Evolutionary conservation across 2,329 filamentous ascomycete species (phyloP), one percentile per base, ranked within the genome.

Genomic region (Penicillium sp.): DNA sequence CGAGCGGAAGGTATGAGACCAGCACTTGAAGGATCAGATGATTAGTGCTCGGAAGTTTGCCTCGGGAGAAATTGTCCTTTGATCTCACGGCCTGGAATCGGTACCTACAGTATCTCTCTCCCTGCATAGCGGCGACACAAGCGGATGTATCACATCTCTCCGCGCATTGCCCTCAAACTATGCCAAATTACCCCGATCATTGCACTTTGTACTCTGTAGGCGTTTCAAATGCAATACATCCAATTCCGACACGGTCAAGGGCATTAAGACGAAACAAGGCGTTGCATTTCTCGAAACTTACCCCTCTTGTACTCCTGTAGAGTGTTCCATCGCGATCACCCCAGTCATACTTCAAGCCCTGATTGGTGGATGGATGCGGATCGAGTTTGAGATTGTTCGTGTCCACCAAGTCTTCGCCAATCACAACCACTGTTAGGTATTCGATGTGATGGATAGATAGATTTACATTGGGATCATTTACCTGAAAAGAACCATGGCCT

Each of bases 221-320:
- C 3, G 45, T 49, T 51, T 51, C n/a, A 24, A 7, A 15, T 35
- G 22, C n/a, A 35, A 51, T 19, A 22, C 3, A 19, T 33, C 49
- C 49, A 51, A 35, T 13, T 2, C 19, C n/a, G n/a, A 51, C n/a
- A 15, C 5, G 4, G 15, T 33, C 30, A 33, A 33, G 28, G n/a
- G 5, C 28, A 35, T 22, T 3, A 22, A 51, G 17, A 35, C n/a
- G 49, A 51, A 35, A 51, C n/a, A 51, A 6, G 49, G 30, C 28
- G 49, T 51, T 51, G 28, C 49, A 51, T 35, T 35, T 8, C 49
- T 3, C n/a, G 17, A 51, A 51, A 35, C 49, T 51, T n/a, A 35
- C 22, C 26, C 30, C 28, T n/a, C n/a, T n/a, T n/a, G n/a, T n/a
- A n/a, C 28, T 35, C 28, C 30, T 24, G 19, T 7, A n/a, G 49